These are phyloP conservation scores for Pueraria montana DNA, from an alignment of 306 rosid genomes.

Conservation along the genomic window DNA sequence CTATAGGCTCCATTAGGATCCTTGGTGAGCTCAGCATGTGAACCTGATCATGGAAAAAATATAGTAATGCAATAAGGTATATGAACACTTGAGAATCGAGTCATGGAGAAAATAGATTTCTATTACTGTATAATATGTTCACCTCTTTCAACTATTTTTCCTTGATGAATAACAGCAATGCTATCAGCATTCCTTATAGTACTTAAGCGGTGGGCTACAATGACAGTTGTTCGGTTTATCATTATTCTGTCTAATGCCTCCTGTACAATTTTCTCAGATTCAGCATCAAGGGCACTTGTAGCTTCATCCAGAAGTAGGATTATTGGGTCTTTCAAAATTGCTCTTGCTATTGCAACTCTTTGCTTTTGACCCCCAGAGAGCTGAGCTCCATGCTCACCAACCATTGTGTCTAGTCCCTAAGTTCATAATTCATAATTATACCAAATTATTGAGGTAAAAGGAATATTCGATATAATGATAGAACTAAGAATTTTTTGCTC, in stretches of 20 bases:
- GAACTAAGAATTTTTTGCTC: neutral
- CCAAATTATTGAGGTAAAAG: conserved; percentile 2
- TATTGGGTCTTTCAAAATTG: conserved; percentile 76
- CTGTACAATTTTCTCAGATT: conserved; percentile 74
- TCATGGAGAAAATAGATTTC: conserved; percentile 16
- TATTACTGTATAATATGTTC: conserved; percentile 1
- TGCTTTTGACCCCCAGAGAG: conserved; percentile 79
- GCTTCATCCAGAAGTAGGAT: conserved; percentile 77
- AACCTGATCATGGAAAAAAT: conserved; percentile 54
- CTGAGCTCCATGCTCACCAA: conserved; percentile 78
- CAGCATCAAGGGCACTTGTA: conserved; percentile 71
- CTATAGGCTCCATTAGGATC: conserved; percentile 72
- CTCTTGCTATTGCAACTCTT: conserved; percentile 80
- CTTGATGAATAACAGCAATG: conserved; percentile 74
- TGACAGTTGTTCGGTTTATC: conserved; percentile 71
- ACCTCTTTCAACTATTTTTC: conserved; percentile 77
- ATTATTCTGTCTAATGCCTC: conserved; percentile 73
- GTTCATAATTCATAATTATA: conserved; percentile 35
- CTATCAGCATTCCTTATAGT: conserved; percentile 69
- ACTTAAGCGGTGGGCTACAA: conserved; percentile 80
- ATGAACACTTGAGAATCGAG: neutral
- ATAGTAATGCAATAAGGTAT: conserved; percentile 1
- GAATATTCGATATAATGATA: neutral
- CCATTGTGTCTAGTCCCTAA: conserved; percentile 76
- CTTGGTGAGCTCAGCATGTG: conserved; percentile 63